Conservation (phyloP, 2,329 filamentous ascomycete genomes). For the Apiospora kogelbergensis region DNA sequence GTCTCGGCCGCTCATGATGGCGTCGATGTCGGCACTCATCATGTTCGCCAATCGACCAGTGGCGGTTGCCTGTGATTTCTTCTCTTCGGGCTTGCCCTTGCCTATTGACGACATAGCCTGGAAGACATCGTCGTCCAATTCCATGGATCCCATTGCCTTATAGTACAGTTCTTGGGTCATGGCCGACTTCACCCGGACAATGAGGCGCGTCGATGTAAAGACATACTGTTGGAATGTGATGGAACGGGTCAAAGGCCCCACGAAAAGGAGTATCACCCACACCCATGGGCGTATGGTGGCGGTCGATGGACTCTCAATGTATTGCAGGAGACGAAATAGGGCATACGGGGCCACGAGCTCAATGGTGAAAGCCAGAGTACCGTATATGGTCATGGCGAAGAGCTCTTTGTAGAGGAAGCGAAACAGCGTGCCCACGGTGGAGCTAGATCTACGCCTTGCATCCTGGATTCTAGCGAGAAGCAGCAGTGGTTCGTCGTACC, state of each 20-base stretch:
- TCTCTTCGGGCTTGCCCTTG: conserved; percentile 25
- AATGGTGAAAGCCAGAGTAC: conserved; percentile 36
- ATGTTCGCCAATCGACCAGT: conserved; percentile 54
- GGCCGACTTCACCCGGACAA: conserved; percentile 56
- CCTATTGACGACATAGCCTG: conserved; percentile 29
- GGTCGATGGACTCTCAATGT: conserved; percentile 45
- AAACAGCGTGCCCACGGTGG: conserved; percentile 45
- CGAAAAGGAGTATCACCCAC: conserved; percentile 55
- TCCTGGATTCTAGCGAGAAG: conserved; percentile 44
- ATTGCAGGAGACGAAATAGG: conserved; percentile 53
- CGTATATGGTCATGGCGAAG: conserved; percentile 44
- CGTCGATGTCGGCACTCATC: conserved; percentile 59
- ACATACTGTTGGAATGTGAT: conserved; percentile 57
- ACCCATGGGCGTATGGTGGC: conserved; percentile 49
- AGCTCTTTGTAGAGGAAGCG: conserved; percentile 44
- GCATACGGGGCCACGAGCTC: conserved; percentile 54
- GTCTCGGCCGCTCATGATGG: conserved; percentile 52
- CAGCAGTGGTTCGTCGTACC: conserved; percentile 55
- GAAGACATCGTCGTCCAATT: conserved; percentile 55
- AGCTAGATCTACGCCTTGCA: conserved; percentile 42
- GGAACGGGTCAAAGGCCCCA: conserved; percentile 49
- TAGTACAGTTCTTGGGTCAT: conserved; percentile 60
- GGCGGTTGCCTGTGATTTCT: conserved; percentile 39
- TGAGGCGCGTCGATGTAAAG: conserved; percentile 55
- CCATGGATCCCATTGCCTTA: conserved; percentile 55